Evolutionary conservation across 2,329 filamentous ascomycete species (phyloP).

Genomic region (Macrophomina tecta): DNA sequence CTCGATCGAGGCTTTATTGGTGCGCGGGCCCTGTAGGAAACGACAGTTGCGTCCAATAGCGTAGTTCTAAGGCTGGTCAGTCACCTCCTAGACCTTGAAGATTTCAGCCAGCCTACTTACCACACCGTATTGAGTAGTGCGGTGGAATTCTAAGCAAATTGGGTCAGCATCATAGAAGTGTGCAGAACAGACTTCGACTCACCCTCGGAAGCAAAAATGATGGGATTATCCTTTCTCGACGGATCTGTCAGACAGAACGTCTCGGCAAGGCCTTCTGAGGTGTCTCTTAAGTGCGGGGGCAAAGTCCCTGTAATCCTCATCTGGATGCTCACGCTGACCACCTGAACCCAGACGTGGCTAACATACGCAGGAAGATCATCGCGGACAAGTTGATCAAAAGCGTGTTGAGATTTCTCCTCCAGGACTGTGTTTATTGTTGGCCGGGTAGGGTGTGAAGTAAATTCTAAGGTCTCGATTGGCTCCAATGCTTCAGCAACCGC

Average conservation of each 20-base stretch:
- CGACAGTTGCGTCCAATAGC: conserved; percentile 78
- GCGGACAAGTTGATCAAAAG: conserved; percentile 67
- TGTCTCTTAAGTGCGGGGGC: conserved; percentile 66
- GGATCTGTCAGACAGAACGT: conserved; percentile 80
- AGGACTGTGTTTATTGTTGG: conserved; percentile 64
- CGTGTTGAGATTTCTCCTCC: conserved; percentile 67
- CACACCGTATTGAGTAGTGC: conserved; percentile 76
- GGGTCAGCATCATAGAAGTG: conserved; percentile 14
- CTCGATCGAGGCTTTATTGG: conserved; percentile 66
- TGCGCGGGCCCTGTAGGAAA: conserved; percentile 77
- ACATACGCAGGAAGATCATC: conserved; percentile 77
- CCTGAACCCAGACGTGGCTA: conserved; percentile 70
- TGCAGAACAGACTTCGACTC: conserved; percentile 29
- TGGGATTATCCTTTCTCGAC: conserved; percentile 74
- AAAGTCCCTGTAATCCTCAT: conserved; percentile 71
- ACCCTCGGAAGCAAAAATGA: conserved; percentile 79
- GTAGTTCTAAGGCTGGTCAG: conserved; percentile 51
- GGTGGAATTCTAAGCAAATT: conserved; percentile 68
- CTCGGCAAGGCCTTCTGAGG: conserved; percentile 77
- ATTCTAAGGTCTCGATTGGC: conserved; percentile 61
- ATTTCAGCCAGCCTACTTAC: conserved; percentile 31
- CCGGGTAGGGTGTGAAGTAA: conserved; percentile 58
- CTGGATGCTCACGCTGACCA: conserved; percentile 72
- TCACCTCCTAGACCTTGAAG: no score
- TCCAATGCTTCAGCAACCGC: conserved; percentile 67